A percentile compares a stretch with the other conserved stretches of the same genome.
These are phyloP conservation scores for Verticillium dahliae DNA, from an alignment of 2,329 filamentous ascomycete species.

Conservation along the genomic window DNA sequence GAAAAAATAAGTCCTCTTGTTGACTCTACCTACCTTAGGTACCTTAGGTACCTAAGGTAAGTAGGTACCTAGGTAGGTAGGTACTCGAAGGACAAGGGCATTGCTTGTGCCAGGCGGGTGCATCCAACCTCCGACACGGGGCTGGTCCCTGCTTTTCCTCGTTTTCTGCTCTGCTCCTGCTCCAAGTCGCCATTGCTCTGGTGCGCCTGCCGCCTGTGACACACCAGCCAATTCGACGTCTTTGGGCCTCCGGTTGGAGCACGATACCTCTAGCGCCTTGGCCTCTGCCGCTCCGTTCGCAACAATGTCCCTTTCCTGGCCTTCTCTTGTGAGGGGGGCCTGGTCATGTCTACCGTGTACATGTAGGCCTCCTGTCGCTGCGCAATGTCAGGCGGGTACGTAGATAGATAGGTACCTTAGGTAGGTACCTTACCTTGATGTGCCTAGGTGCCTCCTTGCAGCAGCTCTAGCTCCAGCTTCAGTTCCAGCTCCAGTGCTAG, in stretches of 20 bases:
- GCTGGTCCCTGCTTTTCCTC: constrained; percentile 1
- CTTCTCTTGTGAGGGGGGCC: constrained; percentile 1
- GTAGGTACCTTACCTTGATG: too few species aligned
- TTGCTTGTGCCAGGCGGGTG: background rate
- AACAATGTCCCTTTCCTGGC: constrained; percentile 1
- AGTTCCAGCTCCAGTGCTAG: background rate
- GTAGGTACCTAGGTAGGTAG: too few species aligned
- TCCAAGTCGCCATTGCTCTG: background rate
- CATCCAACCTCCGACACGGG: background rate
- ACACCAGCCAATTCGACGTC: background rate
- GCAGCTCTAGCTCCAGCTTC: background rate
- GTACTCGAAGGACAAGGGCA: background rate
- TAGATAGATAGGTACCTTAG: too few species aligned
- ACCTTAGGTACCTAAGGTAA: too few species aligned
- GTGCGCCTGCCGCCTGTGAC: background rate
- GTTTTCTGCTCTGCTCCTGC: background rate
- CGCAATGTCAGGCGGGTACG: too few species aligned
- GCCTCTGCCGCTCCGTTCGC: background rate
- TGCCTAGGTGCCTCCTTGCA: background rate
- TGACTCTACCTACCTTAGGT: too few species aligned
- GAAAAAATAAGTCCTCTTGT: too few species aligned
- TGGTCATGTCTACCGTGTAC: background rate
- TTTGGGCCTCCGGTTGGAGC: background rate
- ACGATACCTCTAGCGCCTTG: background rate
- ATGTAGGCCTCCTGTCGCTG: too few species aligned